These are phyloP conservation scores for Bipolaris bicolor DNA, from an alignment of 2,329 filamentous ascomycete species.

Conservation along the genomic window DNA sequence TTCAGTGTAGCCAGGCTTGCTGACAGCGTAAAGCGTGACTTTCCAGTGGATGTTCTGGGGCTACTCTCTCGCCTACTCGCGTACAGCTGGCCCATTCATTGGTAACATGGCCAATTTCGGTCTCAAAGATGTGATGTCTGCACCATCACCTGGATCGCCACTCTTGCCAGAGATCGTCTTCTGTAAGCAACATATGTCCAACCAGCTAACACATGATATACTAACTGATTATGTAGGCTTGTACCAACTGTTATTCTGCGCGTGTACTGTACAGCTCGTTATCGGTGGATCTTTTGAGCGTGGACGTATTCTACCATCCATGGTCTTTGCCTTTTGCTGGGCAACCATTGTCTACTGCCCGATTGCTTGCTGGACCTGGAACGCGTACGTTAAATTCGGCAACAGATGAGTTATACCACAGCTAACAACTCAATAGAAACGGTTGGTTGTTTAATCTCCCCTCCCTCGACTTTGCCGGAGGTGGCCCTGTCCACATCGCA, in stretches of 20 bases:
- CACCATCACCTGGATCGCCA: constrained; percentile 63
- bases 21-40: constrained; percentile 47
- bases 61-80: constrained; percentile 67
- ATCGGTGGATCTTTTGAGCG: constrained; percentile 69
- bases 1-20: background rate
- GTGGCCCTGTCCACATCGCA: constrained; percentile 69
- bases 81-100: constrained; percentile 66
- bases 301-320: constrained; percentile 67
- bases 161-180: constrained; percentile 70
- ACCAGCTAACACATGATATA: background rate
- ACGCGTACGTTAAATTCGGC: constrained; percentile 48
- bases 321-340: constrained; percentile 69
- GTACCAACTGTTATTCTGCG: constrained; percentile 69
- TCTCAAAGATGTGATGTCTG: constrained; percentile 64
- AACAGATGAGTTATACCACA: no score
- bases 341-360: constrained; percentile 69
- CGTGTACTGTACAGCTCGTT: constrained; percentile 67
- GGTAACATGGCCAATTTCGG: constrained; percentile 68
- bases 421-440: constrained; percentile 27
- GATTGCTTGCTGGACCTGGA: constrained; percentile 72
- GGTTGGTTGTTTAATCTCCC: constrained; percentile 69
- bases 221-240: constrained; percentile 38
- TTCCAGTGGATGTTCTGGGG: constrained; percentile 71
- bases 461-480: constrained; percentile 66
- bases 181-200: constrained; percentile 45